Conservation (phyloP, 2,329 filamentous ascomycete genomes). For the Sclerotinia spermophila region DNA sequence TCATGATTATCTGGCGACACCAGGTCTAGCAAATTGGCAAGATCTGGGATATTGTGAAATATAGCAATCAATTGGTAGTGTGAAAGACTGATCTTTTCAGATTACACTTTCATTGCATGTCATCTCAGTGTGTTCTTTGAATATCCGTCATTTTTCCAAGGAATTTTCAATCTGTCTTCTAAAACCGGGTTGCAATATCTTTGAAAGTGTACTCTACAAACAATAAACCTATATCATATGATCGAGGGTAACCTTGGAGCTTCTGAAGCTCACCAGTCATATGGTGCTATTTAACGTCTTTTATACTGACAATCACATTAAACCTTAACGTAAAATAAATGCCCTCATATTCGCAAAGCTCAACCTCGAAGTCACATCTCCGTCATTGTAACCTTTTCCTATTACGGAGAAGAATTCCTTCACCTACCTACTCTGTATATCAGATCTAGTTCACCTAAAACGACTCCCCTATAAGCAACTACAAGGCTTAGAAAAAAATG, state of each 20-base stretch:
- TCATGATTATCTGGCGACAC: background rate
- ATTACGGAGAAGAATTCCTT: background rate
- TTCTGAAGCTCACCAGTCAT: background rate
- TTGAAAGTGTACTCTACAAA: background rate
- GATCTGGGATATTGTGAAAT: background rate
- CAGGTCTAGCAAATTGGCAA: background rate
- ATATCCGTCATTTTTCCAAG: background rate
- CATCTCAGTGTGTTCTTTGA: background rate
- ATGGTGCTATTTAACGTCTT: background rate
- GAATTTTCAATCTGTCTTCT: background rate
- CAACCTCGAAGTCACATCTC: background rate
- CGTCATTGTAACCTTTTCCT: background rate
- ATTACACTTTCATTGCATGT: background rate
- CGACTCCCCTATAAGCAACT: background rate
- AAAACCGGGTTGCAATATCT: background rate
- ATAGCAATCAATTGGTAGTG: background rate
- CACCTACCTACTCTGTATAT: background rate
- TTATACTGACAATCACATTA: background rate
- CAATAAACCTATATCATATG: background rate
- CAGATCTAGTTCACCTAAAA: background rate
- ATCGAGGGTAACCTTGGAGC: background rate
- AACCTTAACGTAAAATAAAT: background rate
- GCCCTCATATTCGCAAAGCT: background rate
- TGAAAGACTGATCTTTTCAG: background rate
- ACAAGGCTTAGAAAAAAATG: background rate